Conservation (phyloP, 441 rosid species). For the Populus hybrid region DNA sequence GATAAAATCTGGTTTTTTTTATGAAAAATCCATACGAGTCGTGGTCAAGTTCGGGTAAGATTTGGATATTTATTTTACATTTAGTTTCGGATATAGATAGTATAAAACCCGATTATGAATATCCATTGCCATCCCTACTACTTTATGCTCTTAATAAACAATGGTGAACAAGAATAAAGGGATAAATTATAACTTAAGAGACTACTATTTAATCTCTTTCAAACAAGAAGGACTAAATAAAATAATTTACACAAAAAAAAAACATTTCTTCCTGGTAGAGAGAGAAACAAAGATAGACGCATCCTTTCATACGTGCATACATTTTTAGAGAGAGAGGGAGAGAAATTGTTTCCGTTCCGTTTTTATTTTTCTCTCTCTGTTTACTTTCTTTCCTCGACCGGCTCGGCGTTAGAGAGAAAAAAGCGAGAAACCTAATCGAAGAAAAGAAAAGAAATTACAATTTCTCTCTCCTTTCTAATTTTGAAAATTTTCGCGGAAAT, state of each 20-base stretch:
- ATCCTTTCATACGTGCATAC: background rate
- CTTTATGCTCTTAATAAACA: too few relatives aligned
- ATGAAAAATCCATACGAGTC: too few relatives aligned
- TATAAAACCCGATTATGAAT: too few relatives aligned
- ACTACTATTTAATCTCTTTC: background rate
- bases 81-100: too few relatives aligned
- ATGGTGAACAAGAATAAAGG: background rate
- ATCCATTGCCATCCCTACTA: too few relatives aligned
- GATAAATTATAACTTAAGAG: background rate
- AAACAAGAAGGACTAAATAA: background rate
- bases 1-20: too few relatives aligned
- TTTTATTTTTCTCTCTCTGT: constrained; percentile 15
- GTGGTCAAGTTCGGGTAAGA: too few relatives aligned
- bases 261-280: background rate
- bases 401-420: constrained; percentile 17
- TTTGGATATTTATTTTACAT: too few relatives aligned
- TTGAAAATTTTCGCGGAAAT: constrained; percentile 6
- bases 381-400: constrained; percentile 27
- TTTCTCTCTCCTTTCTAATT: constrained; percentile 2
- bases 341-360: constrained; percentile 30
- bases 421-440: constrained; percentile 19
- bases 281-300: background rate
- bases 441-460: background rate
- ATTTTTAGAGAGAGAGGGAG: background rate
- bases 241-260: background rate